A percentile compares a stretch with the other conserved stretches of the same genome.
These are phyloP conservation scores for Coniella lustricola DNA, from an alignment of 2,329 filamentous ascomycete genomes.

Conservation along the genomic window DNA sequence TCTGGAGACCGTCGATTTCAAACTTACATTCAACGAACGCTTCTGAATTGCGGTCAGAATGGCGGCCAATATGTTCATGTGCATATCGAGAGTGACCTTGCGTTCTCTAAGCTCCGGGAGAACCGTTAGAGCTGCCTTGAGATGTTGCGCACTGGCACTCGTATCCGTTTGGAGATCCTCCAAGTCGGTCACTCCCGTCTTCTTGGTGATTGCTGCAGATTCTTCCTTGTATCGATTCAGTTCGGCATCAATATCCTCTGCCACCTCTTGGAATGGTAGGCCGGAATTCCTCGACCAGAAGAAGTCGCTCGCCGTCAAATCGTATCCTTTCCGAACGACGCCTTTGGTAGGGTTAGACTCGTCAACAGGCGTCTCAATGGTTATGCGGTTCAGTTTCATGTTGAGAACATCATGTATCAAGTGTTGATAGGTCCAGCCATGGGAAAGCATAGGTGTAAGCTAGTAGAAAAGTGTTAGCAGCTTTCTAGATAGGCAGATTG, in stretches of 20 bases:
- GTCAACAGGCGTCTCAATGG: conserved; percentile 76
- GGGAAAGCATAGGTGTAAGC: conserved; percentile 94
- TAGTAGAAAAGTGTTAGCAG: background rate
- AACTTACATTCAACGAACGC: conserved; percentile 65
- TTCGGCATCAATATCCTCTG: conserved; percentile 62
- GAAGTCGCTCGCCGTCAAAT: conserved; percentile 83
- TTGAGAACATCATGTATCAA: conserved; percentile 65
- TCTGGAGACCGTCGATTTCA: background rate
- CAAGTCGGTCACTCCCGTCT: conserved; percentile 85
- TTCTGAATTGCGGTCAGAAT: conserved; percentile 64
- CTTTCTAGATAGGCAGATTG: background rate
- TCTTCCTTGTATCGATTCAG: conserved; percentile 94
- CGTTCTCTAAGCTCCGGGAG: conserved; percentile 87
- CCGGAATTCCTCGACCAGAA: conserved; percentile 95
- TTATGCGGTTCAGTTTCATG: conserved; percentile 76
- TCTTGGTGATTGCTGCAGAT: conserved; percentile 86
- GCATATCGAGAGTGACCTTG: conserved; percentile 92
- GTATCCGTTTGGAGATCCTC: conserved; percentile 90
- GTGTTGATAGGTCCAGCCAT: conserved; percentile 78
- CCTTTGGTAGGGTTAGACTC: conserved; percentile 69
- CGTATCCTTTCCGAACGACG: conserved; percentile 80
- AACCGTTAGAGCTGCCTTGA: conserved; percentile 91
- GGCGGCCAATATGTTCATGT: conserved; percentile 86
- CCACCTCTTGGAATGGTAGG: conserved; percentile 62
- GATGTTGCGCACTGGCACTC: conserved; percentile 80